Evolutionary conservation across 129 eudicot species (phyloP), one percentile per base, ranked within the genome.

Genomic region (Pseudognaphalium luteoalbum): DNA sequence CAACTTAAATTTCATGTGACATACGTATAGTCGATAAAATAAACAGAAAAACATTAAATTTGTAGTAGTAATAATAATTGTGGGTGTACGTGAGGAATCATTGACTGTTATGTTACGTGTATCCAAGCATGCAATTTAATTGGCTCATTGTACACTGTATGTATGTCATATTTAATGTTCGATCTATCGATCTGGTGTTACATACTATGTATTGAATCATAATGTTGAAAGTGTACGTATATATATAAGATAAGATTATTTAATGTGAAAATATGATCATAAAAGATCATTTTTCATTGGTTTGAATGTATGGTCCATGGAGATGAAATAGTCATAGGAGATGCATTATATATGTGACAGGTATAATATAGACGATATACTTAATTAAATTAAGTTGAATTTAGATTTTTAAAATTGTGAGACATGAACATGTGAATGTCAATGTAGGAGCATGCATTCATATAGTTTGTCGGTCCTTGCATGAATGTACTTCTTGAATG

Each of bases 361-460:
- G 74, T 72, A 66, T 25, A 25, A 25, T 25, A 25, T 25, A 25
- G 28, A 25, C 28, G 28, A 25, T 25, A 25, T 25, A 25, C 0
- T 25, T 25, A 25, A 25, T 9, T 44, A 72, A 10, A 72, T 71
- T 37, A 52, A 62, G 22, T 64, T 72, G 4, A 79, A 35, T 19
- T 34, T n/a, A 9, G 21, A 37, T 54, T 66, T 66, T 8, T 35
- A 73, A 59, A 17, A 35, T 37, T 73, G 56, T 29, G 91, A 85
- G 86, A 77, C 92, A 85, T 68, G 68, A 81, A 60, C 96, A 89
- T 83, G 96, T 89, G 91, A 75, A 78, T 70, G 89, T 83, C 73
- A 69, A 84, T 74, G 58, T 72, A 56, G 72, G 83, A 67, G 81
- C 81, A 84, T 85, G 83, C 82, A 83, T 74, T 86, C 39, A 83